These are phyloP conservation scores for Rhodotorula babjevae DNA, from an alignment of 768 basidiomycete species.

Conservation along the genomic window DNA sequence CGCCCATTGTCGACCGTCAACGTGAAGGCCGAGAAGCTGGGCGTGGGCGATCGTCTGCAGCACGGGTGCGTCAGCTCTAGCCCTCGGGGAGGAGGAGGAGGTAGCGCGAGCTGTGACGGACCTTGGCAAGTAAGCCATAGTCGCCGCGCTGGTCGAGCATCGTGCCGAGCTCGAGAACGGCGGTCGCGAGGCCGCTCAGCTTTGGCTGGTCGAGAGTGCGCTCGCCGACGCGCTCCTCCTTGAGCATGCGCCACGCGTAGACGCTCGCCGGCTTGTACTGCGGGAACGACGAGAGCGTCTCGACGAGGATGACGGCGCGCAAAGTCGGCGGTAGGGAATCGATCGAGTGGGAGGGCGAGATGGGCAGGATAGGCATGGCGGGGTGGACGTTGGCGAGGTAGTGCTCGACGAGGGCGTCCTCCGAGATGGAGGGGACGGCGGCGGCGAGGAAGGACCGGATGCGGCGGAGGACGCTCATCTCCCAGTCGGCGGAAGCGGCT, in stretches of 20 bases:
- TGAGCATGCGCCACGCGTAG: constrained; percentile 10
- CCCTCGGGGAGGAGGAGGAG: not conserved
- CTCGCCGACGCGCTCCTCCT: constrained; percentile 7
- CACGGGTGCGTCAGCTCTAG: not conserved
- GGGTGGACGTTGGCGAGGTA: constrained; percentile 5
- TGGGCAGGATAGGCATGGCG: not conserved
- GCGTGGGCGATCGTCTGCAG: constrained; percentile 35
- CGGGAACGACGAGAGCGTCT: not conserved
- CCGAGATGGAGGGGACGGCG: not conserved
- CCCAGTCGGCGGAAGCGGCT: not conserved
- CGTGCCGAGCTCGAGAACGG: constrained; percentile 27
- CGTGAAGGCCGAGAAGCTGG: constrained; percentile 31
- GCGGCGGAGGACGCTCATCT: not conserved
- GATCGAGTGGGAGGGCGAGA: not conserved
- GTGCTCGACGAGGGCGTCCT: not conserved
- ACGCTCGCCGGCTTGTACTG: not conserved
- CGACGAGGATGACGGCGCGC: constrained; percentile 17
- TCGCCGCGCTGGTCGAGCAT: constrained; percentile 25
- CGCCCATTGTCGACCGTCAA: constrained; percentile 18
- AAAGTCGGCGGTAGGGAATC: constrained; percentile 6
- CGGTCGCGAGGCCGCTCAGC: constrained; percentile 17
- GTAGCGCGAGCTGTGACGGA: not conserved
- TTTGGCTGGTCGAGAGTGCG: constrained; percentile 1
- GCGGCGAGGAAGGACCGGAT: constrained; percentile 8
- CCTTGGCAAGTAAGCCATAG: constrained; percentile 31